Evolutionary conservation across 2,329 filamentous ascomycete genomes (phyloP).

Genomic region (Fusarium odoratissimum): DNA sequence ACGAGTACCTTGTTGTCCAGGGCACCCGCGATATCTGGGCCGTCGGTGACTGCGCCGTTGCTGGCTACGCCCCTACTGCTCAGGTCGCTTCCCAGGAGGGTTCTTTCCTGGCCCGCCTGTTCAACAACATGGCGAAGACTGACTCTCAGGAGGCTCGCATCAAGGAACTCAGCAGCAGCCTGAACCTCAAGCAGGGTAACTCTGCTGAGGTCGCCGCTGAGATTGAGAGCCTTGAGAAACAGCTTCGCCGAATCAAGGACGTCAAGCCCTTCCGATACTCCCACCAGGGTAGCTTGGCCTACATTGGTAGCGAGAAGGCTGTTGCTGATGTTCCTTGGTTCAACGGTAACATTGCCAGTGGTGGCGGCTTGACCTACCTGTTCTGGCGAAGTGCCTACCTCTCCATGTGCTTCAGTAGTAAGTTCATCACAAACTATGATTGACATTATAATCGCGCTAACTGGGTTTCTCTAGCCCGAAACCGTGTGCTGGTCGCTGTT

Average conservation of each 20-base stretch:
- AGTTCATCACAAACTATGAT: conserved; percentile 57
- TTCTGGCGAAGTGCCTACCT: conserved; percentile 99
- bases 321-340: conserved; percentile 98
- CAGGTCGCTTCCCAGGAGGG: conserved; percentile 98
- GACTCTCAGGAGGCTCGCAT: conserved; percentile 84
- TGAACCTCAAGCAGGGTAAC: conserved; percentile 72
- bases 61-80: conserved; percentile 96
- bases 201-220: conserved; percentile 76
- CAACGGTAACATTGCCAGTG: conserved; percentile 94
- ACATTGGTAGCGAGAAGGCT: conserved; percentile 98
- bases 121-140: conserved; percentile 99
- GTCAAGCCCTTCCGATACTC: conserved; percentile 99
- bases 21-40: conserved; percentile 98
- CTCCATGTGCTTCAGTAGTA: conserved; percentile 99
- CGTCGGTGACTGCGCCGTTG: conserved; percentile 95
- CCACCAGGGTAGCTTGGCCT: conserved; percentile 95
- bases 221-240: conserved; percentile 88
- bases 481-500: conserved; percentile 89
- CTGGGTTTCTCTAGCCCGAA: conserved; percentile 73
- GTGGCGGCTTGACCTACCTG: conserved; percentile 93
- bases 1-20: conserved; percentile 98
- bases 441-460: conserved; percentile 19
- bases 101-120: conserved; percentile 91
- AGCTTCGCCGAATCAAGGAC: conserved; percentile 89
- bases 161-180: conserved; percentile 70